phyloP scores from a whole-genome alignment of 2,329 filamentous ascomycete genomes.

The Trichoderma endophyticum region DNA sequence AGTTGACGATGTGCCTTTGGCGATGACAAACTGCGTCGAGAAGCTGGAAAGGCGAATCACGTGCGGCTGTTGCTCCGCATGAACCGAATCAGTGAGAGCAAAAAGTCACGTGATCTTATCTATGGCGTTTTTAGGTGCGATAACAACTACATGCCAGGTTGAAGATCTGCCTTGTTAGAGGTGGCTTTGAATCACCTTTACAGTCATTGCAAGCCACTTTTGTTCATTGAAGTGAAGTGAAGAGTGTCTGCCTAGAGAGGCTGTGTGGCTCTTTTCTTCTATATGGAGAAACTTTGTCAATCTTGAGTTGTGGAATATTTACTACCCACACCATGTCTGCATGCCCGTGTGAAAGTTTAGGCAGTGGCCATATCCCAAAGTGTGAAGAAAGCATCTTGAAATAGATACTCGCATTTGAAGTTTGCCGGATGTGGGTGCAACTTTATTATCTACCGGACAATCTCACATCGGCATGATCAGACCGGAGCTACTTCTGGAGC shows the following conservation, averaged over 20 bases:
- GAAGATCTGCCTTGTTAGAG: not conserved
- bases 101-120: conserved; percentile 15
- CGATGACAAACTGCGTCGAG: conserved; percentile 25
- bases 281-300: not conserved
- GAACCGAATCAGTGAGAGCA: not conserved
- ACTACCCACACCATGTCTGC: not conserved
- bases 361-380: not conserved
- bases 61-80: conserved; percentile 17
- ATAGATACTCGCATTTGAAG: not conserved
- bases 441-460: not conserved
- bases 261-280: not conserved
- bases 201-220: not conserved
- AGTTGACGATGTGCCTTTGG: conserved; percentile 16
- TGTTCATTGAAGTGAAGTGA: not conserved
- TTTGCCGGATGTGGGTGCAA: not conserved
- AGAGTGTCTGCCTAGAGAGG: not conserved
- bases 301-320: not conserved
- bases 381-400: not conserved
- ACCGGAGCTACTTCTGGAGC: not conserved
- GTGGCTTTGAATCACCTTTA: not conserved
- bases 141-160: not conserved
- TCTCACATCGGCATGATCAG: not conserved
- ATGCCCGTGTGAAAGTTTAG: not conserved
- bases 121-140: not conserved
- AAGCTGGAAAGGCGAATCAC: conserved; percentile 18